These are phyloP conservation scores for Yamadazyma atmosphaerica DNA, from an alignment of 1,139 yeast species.

Conservation along the genomic window DNA sequence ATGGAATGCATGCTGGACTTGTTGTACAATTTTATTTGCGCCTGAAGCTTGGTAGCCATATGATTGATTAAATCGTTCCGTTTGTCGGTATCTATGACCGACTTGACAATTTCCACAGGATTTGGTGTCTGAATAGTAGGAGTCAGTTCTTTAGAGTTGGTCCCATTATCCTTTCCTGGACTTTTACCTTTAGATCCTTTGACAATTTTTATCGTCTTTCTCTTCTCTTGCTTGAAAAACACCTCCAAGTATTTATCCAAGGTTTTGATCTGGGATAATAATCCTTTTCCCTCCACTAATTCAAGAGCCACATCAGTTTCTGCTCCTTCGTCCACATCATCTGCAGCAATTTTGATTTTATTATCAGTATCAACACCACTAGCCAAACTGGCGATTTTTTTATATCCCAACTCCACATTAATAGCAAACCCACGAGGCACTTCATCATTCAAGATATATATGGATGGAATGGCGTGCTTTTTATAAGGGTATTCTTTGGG, in stretches of 20 bases:
- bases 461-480: slow-evolving; percentile 35
- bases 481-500: slow-evolving; percentile 57
- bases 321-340: slow-evolving; percentile 7
- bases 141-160: slow-evolving; percentile 2
- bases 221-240: slow-evolving; percentile 59
- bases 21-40: slow-evolving; percentile 26
- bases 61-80: slow-evolving; percentile 23
- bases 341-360: neutral
- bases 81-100: slow-evolving; percentile 11
- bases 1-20: slow-evolving; percentile 23
- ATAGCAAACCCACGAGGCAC: slow-evolving; percentile 72
- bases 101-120: slow-evolving; percentile 3
- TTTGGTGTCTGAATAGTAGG: slow-evolving; percentile 5
- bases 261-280: slow-evolving; percentile 54
- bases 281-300: slow-evolving; percentile 47
- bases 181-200: slow-evolving; percentile 4
- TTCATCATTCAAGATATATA: slow-evolving; percentile 60
- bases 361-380: slow-evolving; percentile 13
- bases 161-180: too few relatives aligned
- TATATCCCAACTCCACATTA: slow-evolving; percentile 67
- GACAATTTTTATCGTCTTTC: slow-evolving; percentile 40
- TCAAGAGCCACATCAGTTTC: slow-evolving; percentile 27
- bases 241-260: slow-evolving; percentile 59
- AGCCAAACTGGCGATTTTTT: slow-evolving; percentile 45
- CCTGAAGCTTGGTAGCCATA: slow-evolving; percentile 24